Evolutionary conservation across 2,329 filamentous ascomycete species (phyloP).

Genomic region (Graphium sp.): DNA sequence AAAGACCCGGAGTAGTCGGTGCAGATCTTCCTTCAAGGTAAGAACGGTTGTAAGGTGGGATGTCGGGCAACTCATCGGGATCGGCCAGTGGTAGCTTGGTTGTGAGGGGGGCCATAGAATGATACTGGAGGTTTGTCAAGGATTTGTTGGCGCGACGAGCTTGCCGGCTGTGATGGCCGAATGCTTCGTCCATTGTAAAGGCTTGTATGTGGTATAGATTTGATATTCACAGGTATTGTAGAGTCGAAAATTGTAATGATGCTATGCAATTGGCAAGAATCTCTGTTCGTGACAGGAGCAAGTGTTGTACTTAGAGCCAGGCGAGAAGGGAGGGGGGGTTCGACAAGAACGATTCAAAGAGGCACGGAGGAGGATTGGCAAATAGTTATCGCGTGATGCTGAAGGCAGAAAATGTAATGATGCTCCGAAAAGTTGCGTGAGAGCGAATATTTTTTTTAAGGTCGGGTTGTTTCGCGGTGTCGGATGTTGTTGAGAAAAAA

Average conservation of each 20-base stretch:
- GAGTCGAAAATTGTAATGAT: no score
- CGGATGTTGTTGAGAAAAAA: no score
- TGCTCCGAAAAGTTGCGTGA: no score
- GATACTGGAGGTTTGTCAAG: constrained; percentile 38
- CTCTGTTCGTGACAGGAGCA: no score
- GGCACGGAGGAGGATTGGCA: not conserved
- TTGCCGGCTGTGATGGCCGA: constrained; percentile 41
- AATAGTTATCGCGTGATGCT: no score
- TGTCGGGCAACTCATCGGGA: constrained; percentile 23
- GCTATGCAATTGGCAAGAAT: no score
- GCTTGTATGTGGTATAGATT: no score
- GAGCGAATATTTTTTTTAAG: no score
- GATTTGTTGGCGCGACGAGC: constrained; percentile 41
- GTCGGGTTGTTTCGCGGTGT: no score
- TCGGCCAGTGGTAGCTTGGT: constrained; percentile 41
- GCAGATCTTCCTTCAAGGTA: constrained; percentile 47
- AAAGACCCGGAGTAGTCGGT: constrained; percentile 45
- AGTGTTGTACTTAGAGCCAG: no score
- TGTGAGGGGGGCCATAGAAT: constrained; percentile 47
- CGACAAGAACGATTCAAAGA: not conserved
- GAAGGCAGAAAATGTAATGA: no score
- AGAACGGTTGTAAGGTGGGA: constrained; percentile 11
- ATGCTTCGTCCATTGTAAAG: constrained; percentile 37
- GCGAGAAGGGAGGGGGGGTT: not conserved
- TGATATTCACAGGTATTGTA: no score